Conservation (phyloP, 1,139 yeast species). For the Geotrichum australiense region DNA sequence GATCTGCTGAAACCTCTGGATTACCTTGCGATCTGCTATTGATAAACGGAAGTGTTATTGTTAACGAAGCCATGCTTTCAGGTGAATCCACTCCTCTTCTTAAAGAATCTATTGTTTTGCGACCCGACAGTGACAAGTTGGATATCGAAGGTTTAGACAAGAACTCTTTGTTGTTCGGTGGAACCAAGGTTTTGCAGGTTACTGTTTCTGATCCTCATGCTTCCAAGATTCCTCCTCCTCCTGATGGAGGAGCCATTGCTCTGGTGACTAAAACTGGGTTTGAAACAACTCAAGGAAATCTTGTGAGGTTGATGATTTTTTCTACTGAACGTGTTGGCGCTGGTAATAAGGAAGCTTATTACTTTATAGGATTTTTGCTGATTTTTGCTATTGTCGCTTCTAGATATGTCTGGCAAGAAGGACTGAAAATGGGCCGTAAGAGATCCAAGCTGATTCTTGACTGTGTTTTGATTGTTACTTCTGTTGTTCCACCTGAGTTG, state of each 20-base stretch:
- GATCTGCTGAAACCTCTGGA: conserved; percentile 88
- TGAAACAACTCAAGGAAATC: conserved; percentile 95
- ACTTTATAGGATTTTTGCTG: conserved; percentile 82
- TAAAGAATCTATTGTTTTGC: conserved; percentile 80
- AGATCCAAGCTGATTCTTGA: conserved; percentile 90
- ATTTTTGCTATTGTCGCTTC: conserved; percentile 93
- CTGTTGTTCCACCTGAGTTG: conserved; percentile 98
- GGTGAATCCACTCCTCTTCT: conserved; percentile 97
- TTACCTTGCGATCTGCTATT: conserved; percentile 92
- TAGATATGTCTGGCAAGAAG: conserved; percentile 98
- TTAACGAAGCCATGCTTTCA: conserved; percentile 95
- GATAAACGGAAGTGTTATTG: conserved; percentile 83
- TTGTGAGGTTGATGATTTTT: conserved; percentile 96
- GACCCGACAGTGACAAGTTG: conserved; percentile 63
- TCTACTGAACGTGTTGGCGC: conserved; percentile 96
- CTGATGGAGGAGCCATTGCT: conserved; percentile 91
- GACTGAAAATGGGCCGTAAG: conserved; percentile 90
- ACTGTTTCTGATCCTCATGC: conserved; percentile 48
- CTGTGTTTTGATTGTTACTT: conserved; percentile 90
- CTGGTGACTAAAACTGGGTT: conserved; percentile 90
- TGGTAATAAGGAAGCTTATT: conserved; percentile 89
- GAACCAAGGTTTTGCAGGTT: conserved; percentile 93
- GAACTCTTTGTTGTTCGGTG: conserved; percentile 87
- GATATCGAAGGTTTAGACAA: conserved; percentile 81
- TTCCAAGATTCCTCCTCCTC: conserved; percentile 45